A percentile compares a stretch with the other conserved stretches of the same genome.
Conservation (phyloP, 2,329 filamentous ascomycete genomes). For the Lasiodiplodia sp. region DNA sequence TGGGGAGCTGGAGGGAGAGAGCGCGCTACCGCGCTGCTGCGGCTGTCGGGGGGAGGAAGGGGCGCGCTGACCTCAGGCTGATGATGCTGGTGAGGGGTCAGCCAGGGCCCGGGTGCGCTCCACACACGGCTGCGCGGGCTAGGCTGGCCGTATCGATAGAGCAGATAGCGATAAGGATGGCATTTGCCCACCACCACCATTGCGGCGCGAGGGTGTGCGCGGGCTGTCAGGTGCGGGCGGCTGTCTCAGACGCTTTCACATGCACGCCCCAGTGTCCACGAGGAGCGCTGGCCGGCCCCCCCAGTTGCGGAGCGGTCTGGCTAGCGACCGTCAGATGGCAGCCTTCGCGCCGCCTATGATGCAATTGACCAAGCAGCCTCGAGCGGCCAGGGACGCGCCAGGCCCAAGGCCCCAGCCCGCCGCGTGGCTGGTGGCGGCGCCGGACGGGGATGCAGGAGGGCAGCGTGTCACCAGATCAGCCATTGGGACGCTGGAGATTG, state of each 20-base stretch:
- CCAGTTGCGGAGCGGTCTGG: constrained; percentile 25
- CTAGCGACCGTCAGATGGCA: constrained; percentile 28
- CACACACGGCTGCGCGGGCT: constrained; percentile 13
- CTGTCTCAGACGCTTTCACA: constrained; percentile 30
- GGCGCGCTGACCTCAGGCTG: constrained; percentile 15
- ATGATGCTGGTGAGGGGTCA: not conserved
- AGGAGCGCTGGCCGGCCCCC: constrained; percentile 18
- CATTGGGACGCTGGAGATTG: constrained; percentile 17
- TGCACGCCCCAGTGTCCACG: constrained; percentile 25
- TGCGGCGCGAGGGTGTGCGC: constrained; percentile 19
- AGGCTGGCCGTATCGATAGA: constrained; percentile 6
- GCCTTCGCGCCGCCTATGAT: constrained; percentile 24
- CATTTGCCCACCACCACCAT: not conserved
- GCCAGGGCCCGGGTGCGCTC: constrained; percentile 2
- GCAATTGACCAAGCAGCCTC: constrained; percentile 27
- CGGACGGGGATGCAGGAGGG: constrained; percentile 6
- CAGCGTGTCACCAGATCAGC: constrained; percentile 26
- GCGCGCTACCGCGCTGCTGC: not conserved
- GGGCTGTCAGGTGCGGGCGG: constrained; percentile 26
- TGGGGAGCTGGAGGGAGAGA: not conserved
- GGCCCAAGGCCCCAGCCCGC: constrained; percentile 2
- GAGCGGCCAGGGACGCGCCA: constrained; percentile 21
- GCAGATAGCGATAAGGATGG: constrained; percentile 24
- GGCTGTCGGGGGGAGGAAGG: not conserved
- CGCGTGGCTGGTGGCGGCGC: constrained; percentile 25